phyloP scores from a whole-genome alignment of 1,284 basidiomycete genomes.

The Acaromyces ingoldii region DNA sequence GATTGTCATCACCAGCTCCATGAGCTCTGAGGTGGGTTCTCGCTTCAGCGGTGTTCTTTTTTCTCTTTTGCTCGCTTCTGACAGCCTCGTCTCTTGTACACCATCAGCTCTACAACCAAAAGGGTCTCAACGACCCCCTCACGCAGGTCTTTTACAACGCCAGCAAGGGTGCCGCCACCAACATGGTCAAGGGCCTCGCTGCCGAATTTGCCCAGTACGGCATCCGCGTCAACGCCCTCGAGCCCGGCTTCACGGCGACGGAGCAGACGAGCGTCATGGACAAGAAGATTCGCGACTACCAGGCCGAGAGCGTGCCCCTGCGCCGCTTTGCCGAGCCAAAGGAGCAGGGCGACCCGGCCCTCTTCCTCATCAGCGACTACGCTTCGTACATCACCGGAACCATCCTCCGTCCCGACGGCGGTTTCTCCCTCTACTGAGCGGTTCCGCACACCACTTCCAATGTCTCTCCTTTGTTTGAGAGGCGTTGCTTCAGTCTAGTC shows the following conservation, averaged over 20 bases:
- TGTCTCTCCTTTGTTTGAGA: too few relatives aligned
- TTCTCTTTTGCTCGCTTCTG: not conserved
- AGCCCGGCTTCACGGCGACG: slow-evolving; percentile 50
- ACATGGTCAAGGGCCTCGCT: slow-evolving; percentile 51
- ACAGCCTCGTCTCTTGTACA: not conserved
- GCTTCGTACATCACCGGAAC: slow-evolving; percentile 45
- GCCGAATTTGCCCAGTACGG: slow-evolving; percentile 49
- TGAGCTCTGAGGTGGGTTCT: slow-evolving; percentile 44
- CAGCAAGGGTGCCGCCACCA: slow-evolving; percentile 50
- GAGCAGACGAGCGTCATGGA: slow-evolving; percentile 52
- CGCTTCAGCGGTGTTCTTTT: not conserved
- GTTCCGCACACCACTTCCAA: too few relatives aligned
- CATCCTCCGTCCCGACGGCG: slow-evolving; percentile 36
- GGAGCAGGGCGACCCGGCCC: slow-evolving; percentile 48
- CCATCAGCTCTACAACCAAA: slow-evolving; percentile 42
- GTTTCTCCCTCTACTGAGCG: slow-evolving; percentile 46
- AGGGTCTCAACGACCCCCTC: slow-evolving; percentile 42
- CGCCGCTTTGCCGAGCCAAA: slow-evolving; percentile 48
- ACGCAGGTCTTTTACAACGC: slow-evolving; percentile 51
- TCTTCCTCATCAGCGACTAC: slow-evolving; percentile 43
- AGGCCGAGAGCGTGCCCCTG: slow-evolving; percentile 47
- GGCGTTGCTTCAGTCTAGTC: too few relatives aligned
- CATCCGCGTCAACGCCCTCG: slow-evolving; percentile 50
- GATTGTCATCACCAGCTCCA: slow-evolving; percentile 49
- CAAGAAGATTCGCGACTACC: slow-evolving; percentile 45